Percentiles rank a stretch among this genome's conserved stretches.
These are phyloP conservation scores for Vitis rotundifolia DNA, from an alignment of 164 flowering plant species.

Conservation along the genomic window DNA sequence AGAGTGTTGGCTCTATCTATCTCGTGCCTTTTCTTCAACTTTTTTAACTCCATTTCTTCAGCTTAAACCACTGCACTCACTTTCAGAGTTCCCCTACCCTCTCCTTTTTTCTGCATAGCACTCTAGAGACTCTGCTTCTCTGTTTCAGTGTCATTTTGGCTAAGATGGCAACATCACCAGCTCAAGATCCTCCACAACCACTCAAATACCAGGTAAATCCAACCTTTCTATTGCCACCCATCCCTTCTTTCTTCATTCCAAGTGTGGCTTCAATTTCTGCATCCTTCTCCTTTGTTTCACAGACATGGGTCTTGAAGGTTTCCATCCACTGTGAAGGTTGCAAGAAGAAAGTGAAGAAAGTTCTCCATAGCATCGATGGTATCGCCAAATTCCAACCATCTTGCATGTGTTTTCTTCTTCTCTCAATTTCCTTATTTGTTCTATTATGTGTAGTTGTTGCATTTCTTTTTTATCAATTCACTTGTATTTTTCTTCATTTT, in stretches of 20 bases:
- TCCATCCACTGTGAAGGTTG: constrained; percentile 83
- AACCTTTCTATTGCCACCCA: neutral
- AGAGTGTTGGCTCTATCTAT: neutral
- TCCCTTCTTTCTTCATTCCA: too few species aligned
- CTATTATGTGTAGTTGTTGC: neutral
- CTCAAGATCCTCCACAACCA: constrained; percentile 28
- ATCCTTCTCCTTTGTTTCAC: constrained; percentile 11
- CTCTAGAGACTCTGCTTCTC: constrained; percentile 1
- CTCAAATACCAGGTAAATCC: constrained; percentile 43
- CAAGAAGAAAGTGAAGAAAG: constrained; percentile 75
- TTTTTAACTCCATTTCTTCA: constrained; percentile 3
- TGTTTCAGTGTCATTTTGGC: neutral
- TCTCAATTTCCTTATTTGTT: neutral
- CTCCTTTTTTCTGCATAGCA: neutral
- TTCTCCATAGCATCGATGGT: constrained; percentile 74
- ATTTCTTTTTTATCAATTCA: neutral
- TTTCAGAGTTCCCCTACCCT: neutral
- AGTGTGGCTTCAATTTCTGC: neutral
- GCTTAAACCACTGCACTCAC: neutral
- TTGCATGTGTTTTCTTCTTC: neutral
- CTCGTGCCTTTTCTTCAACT: constrained; percentile 1
- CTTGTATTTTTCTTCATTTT: neutral
- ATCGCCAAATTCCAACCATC: neutral
- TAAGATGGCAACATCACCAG: constrained; percentile 31
- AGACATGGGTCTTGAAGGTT: constrained; percentile 85